These are phyloP conservation scores for Pyricularia pennisetigena DNA, from an alignment of 2,329 filamentous ascomycete species.

Conservation along the genomic window DNA sequence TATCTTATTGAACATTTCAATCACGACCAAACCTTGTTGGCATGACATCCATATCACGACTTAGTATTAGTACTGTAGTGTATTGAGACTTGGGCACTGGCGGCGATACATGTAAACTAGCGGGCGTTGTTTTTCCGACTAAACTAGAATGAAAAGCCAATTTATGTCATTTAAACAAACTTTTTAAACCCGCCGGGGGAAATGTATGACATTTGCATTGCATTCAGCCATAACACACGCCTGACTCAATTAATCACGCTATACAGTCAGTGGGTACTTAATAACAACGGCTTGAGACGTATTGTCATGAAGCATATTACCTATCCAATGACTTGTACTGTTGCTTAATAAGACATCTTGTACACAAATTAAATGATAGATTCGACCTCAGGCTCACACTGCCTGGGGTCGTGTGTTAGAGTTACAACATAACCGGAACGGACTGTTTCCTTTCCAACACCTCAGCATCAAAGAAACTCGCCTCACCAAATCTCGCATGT, in stretches of 20 bases:
- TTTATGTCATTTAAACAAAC: background rate
- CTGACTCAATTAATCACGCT: too few species aligned
- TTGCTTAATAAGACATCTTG: background rate
- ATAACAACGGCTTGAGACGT: background rate
- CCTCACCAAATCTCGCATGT: conserved; percentile 57
- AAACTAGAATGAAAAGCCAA: background rate
- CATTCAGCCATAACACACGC: too few species aligned
- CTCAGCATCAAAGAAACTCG: background rate
- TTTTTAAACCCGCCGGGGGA: too few species aligned
- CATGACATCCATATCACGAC: background rate
- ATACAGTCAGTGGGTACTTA: background rate
- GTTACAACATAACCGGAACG: background rate
- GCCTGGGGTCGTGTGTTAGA: background rate
- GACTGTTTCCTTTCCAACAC: background rate
- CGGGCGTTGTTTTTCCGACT: background rate
- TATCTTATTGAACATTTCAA: background rate
- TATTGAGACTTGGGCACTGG: background rate
- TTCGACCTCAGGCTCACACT: background rate
- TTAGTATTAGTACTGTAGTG: background rate
- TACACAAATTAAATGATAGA: background rate
- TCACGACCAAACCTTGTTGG: background rate
- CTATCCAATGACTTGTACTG: background rate
- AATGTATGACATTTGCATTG: too few species aligned
- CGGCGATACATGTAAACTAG: background rate
- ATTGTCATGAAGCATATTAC: background rate